These are phyloP conservation scores for Leccinum boreale DNA, from an alignment of 768 basidiomycete species.

Conservation along the genomic window DNA sequence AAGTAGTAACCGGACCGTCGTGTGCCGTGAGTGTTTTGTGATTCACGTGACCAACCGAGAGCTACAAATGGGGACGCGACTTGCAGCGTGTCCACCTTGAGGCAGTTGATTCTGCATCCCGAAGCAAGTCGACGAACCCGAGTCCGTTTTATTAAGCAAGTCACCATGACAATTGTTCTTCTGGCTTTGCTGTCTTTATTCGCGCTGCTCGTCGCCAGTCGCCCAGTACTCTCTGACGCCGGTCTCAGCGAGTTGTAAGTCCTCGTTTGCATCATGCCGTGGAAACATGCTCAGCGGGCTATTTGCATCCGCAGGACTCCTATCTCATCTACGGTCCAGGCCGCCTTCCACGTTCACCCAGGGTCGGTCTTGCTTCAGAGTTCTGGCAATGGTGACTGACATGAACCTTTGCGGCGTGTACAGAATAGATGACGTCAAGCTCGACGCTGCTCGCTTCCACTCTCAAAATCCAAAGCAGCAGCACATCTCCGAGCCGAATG, in stretches of 20 bases:
- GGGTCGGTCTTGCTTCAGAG: slow-evolving; percentile 31
- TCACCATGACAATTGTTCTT: slow-evolving; percentile 36
- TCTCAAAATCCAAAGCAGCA: slow-evolving; percentile 31
- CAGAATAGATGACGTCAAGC: slow-evolving; percentile 17
- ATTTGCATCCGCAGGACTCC: slow-evolving; percentile 10
- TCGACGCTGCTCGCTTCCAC: slow-evolving; percentile 29
- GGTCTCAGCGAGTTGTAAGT: slow-evolving; percentile 30
- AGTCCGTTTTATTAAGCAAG: neutral
- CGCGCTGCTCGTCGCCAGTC: slow-evolving; percentile 44
- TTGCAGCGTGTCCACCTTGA: slow-evolving; percentile 19
- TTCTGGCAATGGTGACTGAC: slow-evolving; percentile 11
- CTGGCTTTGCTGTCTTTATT: slow-evolving; percentile 39
- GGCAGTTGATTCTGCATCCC: slow-evolving; percentile 22
- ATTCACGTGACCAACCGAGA: slow-evolving; percentile 20
- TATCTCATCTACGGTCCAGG: slow-evolving; percentile 25
- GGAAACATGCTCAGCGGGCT: slow-evolving; percentile 12
- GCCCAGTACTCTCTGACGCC: slow-evolving; percentile 32
- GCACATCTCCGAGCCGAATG: slow-evolving; percentile 27
- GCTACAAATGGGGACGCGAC: slow-evolving; percentile 25
- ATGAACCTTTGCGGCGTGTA: slow-evolving; percentile 4
- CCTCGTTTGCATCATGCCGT: slow-evolving; percentile 6
- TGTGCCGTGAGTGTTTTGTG: slow-evolving; percentile 1
- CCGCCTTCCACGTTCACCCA: slow-evolving; percentile 34
- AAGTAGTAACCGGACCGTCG: slow-evolving; percentile 6
- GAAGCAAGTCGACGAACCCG: slow-evolving; percentile 7